Percentiles rank a stretch among this genome's conserved stretches.
These are phyloP conservation scores for Heterobasidion irregulare DNA, from an alignment of 1,284 basidiomycete genomes.

Conservation along the genomic window DNA sequence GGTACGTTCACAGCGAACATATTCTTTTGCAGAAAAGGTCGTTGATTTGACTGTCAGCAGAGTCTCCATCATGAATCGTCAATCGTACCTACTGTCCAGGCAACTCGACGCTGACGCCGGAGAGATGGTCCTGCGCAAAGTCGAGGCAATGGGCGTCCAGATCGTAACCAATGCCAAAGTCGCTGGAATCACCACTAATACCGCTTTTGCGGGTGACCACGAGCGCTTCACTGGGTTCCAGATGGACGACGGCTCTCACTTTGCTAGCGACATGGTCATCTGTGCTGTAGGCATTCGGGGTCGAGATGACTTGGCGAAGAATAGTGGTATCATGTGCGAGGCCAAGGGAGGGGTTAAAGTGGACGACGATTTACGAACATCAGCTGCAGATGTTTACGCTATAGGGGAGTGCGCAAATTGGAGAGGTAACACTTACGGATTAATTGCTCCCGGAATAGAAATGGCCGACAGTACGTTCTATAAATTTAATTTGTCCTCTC, in stretches of 20 bases:
- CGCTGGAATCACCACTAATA: background rate
- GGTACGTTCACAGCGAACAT: background rate
- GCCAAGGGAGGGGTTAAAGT: background rate
- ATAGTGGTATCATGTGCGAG: background rate
- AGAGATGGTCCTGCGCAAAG: background rate
- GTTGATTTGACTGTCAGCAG: background rate
- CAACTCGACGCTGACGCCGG: background rate
- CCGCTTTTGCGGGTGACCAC: background rate
- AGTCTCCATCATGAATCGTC: background rate
- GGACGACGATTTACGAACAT: background rate
- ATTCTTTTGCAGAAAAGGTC: background rate
- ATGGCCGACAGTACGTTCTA: background rate
- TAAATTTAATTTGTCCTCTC: background rate
- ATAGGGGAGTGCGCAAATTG: slow-evolving; percentile 1
- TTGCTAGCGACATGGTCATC: background rate
- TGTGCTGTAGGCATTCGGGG: background rate
- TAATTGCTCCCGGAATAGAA: background rate
- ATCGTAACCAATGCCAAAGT: background rate
- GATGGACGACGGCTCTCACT: background rate
- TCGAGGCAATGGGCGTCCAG: background rate
- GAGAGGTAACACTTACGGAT: slow-evolving; percentile 1
- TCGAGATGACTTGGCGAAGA: background rate
- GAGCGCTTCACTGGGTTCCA: background rate
- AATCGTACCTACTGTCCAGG: background rate
- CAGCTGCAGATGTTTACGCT: background rate